phyloP scores from a whole-genome alignment of 2,329 filamentous ascomycete genomes.

The Trichoderma guizhouense region DNA sequence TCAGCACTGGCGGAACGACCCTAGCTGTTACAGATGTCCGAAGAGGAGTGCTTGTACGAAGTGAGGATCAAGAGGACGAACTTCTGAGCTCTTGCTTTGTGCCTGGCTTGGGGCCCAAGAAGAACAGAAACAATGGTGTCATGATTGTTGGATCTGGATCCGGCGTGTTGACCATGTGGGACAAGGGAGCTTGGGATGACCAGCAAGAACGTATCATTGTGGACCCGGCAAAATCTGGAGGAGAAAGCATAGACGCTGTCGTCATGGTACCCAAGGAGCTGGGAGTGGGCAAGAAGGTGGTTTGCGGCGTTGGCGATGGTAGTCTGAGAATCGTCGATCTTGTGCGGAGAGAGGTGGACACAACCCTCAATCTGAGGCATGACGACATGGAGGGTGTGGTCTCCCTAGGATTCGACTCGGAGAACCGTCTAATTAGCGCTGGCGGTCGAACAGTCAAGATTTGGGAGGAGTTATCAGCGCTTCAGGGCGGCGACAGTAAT shows the following conservation, averaged over 20 bases:
- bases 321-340: constrained; percentile 73
- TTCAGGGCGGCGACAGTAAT: constrained; percentile 42
- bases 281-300: constrained; percentile 68
- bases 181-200: constrained; percentile 91
- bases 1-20: constrained; percentile 88
- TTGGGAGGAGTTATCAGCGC: constrained; percentile 75
- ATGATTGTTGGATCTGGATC: constrained; percentile 72
- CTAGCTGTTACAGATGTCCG: constrained; percentile 86
- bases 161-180: constrained; percentile 88
- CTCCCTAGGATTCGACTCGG: constrained; percentile 77
- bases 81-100: constrained; percentile 79
- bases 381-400: constrained; percentile 86
- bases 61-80: constrained; percentile 94
- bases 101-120: constrained; percentile 67
- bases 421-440: constrained; percentile 82
- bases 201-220: constrained; percentile 86
- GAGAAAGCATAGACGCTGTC: constrained; percentile 79
- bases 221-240: constrained; percentile 58
- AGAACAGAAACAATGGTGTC: constrained; percentile 65
- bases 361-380: constrained; percentile 60
- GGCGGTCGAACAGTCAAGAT: constrained; percentile 85
- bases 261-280: constrained; percentile 67
- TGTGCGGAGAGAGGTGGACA: constrained; percentile 67
- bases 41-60: constrained; percentile 79
- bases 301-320: constrained; percentile 79